Conservation (phyloP, 108 stramenopile species). For the Skeletonema marinoi region DNA sequence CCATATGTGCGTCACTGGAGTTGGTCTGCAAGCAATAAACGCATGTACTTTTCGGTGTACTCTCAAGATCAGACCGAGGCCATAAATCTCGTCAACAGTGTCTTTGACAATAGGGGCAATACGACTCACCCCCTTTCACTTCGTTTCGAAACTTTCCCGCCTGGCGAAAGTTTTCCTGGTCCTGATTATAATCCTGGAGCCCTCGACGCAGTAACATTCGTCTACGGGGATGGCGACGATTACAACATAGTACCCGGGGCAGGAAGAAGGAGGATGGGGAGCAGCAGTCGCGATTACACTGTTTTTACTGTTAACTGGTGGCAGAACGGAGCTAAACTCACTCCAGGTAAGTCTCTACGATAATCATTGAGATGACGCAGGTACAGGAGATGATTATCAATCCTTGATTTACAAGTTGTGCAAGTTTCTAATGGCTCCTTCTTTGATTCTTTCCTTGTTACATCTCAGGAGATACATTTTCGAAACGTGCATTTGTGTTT, state of each 20-base stretch:
- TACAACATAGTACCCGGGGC: background rate
- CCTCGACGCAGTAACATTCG: conserved; percentile 14
- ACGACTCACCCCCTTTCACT: background rate
- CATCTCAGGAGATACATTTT: conserved; percentile 21
- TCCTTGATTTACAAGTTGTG: background rate
- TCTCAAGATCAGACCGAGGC: background rate
- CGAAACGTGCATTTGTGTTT: conserved; percentile 25
- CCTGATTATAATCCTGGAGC: conserved; percentile 8
- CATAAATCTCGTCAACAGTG: background rate
- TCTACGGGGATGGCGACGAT: conserved; percentile 18
- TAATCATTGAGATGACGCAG: background rate
- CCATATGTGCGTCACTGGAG: conserved; percentile 11
- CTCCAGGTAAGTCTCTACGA: background rate
- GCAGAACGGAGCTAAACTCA: background rate
- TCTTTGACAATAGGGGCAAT: background rate
- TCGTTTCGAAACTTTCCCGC: background rate
- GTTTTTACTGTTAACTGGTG: conserved; percentile 23
- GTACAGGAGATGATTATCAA: background rate
- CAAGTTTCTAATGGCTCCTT: background rate
- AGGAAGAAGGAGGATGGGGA: conserved; percentile 19
- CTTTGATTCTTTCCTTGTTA: background rate
- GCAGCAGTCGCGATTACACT: conserved; percentile 15
- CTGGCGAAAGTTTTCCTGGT: background rate
- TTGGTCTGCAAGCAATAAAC: background rate
- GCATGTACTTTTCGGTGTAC: conserved; percentile 19